Base-by-base conservation (phyloP, 345 rosid genomes). In the Sisymbrium irio region DNA sequence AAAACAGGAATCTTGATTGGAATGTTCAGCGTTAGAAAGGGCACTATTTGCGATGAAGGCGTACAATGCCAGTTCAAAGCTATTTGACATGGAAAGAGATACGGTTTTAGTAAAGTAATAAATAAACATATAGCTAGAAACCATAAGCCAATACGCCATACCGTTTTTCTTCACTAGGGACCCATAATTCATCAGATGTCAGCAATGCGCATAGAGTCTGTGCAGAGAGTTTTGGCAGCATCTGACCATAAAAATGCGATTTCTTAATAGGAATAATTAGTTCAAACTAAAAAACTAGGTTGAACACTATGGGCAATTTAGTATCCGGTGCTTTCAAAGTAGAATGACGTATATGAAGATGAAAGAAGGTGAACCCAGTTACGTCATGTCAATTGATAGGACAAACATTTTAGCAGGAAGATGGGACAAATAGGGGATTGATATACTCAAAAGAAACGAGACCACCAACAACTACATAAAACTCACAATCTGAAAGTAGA, bases 141-240 rank as follows among this genome's bases (percentile, higher is more conserved):
- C 37, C 63, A 33, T 15, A 41, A 80, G 67, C 30, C 51, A 62
- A 54, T 27, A 25, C 14, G 35, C 25, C 87, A 62, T 85, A 94
- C 98, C 97, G 83, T 82, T 87, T 87, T 82, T 89, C 98, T 86
- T 94, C 98, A 61, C 86, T 89, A 36, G 89, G 87, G 57, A 94
- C 89, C 97, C 97, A 94, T 41, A 94, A 72, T 77, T 89, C 96
- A 83, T 94, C 96, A 45, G 98, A 91, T 32, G 98, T 94, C 80
- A 91, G 83, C 85, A 94, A 82, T 20, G 97, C 93, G 81, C 83
- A 97, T 81, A 91, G 75, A 71, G 97, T 91, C 80, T 89, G 96
- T 61, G 95, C 83, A 35, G 98, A 91, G 79, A 91, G 87, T 76
- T 88, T 94, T 46, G 98, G 91, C 67, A 94, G 95, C 79, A 94